Base-by-base conservation (phyloP, 1,284 basidiomycete genomes). In the Sanguinoderma infundibulare region DNA sequence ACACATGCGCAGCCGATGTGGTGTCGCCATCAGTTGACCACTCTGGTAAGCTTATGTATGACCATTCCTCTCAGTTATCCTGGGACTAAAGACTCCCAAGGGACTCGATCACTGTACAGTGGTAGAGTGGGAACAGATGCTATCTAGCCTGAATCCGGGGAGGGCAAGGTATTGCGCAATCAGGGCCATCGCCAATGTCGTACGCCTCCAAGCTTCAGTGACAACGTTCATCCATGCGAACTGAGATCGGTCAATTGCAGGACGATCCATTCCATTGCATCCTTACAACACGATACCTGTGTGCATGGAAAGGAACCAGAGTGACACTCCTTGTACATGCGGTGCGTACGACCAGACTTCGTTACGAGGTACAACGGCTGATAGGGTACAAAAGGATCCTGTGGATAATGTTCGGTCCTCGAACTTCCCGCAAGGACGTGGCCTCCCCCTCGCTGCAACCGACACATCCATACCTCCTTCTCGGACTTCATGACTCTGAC, bases 401-500 rank as follows among this genome's bases (percentile, higher is more conserved):
- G 14, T 39, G 10, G 24, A 4, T 35, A n/a, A 26, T 26, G n/a
- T n/a, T n/a, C n/a, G 57, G 36, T 42, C 35, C 44, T 51, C 12
- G 49, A 49, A 35, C 44, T 52, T 38, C 59, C 49, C 36, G 28
- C 36, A 36, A 53, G 39, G 34, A 32, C n/a, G 32, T 51, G 60
- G 42, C 22, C 42, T 50, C 56, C 60, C 57, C 12, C 49, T 50
- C 53, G 22, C 32, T 28, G 24, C 36, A 39, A 24, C 50, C 58
- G 36, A 54, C 40, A 55, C 22, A 26, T n/a, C n/a, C 55, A 36
- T 30, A 49, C 9, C 20, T 30, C 15, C n/a, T n/a, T n/a, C n/a
- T 28, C 26, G 49, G 51, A 50, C 44, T 50, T 15, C 56, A 74
- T 73, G 71, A 60, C 67, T 36, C 53, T 65, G 42, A 57, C 67